Base-by-base conservation (phyloP, 1,284 basidiomycete genomes). In the Microbotryum intermedium region DNA sequence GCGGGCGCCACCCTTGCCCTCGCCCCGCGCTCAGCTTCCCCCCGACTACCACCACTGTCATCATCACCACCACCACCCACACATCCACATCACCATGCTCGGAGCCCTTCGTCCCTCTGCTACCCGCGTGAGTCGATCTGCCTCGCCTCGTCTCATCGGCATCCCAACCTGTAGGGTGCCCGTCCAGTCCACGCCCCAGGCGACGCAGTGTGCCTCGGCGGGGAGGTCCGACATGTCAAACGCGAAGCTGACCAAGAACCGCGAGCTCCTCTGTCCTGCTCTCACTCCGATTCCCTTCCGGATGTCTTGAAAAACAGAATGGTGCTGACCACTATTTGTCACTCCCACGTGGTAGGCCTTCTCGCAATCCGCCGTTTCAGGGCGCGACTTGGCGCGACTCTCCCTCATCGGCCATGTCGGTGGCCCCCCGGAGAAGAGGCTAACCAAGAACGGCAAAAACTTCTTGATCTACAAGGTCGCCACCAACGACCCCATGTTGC, bases 371-470 rank as follows among this genome's bases (percentile, higher is more conserved):
- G 68, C 79, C 25, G 46, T 47, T 25, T 51, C 66, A 25, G 56
- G 60, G 6, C 58, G 60, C 28, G 70, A 70, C 72, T 70, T 90
- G 52, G 81, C 88, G 23, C 88, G 85, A 74, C 79, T 91, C 60
- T 80, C 80, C 28, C 83, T 91, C 62, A 77, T 91, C 70, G 88
- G 88, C 46, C 81, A 82, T 55, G 75, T 91, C 50, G 82, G 81
- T 28, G 83, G 72, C 70, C 84, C 86, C 52, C 86, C 88, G 49
- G 85, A 87, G 71, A 72, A 82, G 44, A 82, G 82, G 55, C 77
- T 76, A 48, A 84, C 86, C 2, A 86, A 81, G 75, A 82, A 77
- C 59, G 84, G 87, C 64, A 84, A 83, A 71, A 86, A 89, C 80
- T 91, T 65, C 58, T 52, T 71, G 50, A 64, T 65, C 58, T 71